These are phyloP conservation scores for Trichoderma orchidacearum DNA, from an alignment of 495 filamentous ascomycete genomes.

Conservation along the genomic window DNA sequence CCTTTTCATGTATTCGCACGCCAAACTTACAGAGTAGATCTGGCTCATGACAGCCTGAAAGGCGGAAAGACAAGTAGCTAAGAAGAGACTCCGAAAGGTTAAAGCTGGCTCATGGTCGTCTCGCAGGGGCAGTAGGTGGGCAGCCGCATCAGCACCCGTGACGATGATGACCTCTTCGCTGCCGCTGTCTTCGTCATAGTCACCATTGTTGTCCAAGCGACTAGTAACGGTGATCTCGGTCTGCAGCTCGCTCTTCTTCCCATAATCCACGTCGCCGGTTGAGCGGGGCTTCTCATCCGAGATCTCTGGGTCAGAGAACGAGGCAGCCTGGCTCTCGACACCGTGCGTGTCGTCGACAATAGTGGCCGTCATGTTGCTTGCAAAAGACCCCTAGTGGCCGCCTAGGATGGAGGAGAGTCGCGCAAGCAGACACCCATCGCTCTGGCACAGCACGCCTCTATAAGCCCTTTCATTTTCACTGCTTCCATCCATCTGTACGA, in stretches of 20 bases:
- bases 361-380: not conserved
- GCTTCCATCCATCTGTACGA: not conserved
- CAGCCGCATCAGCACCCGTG: not conserved
- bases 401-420: too few species aligned
- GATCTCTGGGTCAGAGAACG: not conserved
- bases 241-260: not conserved
- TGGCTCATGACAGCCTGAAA: constrained; percentile 36
- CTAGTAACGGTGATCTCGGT: constrained; percentile 1
- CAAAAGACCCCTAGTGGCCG: too few species aligned
- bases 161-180: not conserved
- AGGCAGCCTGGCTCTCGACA: not conserved
- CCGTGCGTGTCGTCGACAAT: not conserved
- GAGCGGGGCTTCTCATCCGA: not conserved
- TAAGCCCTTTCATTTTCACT: not conserved
- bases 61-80: constrained; percentile 27
- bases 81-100: constrained; percentile 15
- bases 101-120: constrained; percentile 8
- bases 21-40: constrained; percentile 31
- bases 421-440: too few species aligned
- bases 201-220: constrained; percentile 4
- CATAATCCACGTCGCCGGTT: not conserved
- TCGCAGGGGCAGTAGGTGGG: constrained; percentile 1
- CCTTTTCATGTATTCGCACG: not conserved
- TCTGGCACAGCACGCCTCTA: not conserved
- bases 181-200: constrained; percentile 3